Evolutionary conservation across 148 eudicot species (phyloP).

Genomic region (Hydrangea macrophylla): DNA sequence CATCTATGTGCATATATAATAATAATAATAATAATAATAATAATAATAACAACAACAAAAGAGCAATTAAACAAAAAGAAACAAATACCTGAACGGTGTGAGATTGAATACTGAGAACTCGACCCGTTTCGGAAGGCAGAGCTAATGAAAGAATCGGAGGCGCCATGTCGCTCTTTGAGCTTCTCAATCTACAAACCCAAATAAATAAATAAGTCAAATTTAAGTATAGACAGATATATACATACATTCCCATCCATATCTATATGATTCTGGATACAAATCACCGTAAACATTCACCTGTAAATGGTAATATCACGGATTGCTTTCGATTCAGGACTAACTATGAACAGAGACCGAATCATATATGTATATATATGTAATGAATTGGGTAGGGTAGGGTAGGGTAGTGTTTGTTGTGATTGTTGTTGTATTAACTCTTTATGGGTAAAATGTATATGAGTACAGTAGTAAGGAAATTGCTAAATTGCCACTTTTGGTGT

Average conservation of each 20-base stretch:
- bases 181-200: conserved; percentile 21
- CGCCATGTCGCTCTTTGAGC: conserved; percentile 46
- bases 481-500: background rate
- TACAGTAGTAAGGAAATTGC: background rate
- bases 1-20: too few relatives aligned
- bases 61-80: background rate
- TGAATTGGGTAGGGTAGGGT: too few relatives aligned
- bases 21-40: too few relatives aligned
- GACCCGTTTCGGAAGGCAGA: conserved; percentile 86
- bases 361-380: conserved; percentile 1
- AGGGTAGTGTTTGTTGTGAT: too few relatives aligned
- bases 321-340: conserved; percentile 15
- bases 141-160: conserved; percentile 81
- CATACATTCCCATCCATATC: too few relatives aligned
- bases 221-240: background rate
- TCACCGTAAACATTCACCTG: conserved; percentile 19
- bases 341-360: conserved; percentile 1
- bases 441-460: background rate
- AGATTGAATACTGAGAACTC: conserved; percentile 96
- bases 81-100: conserved; percentile 89
- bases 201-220: background rate
- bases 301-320: conserved; percentile 1
- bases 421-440: too few relatives aligned
- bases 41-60: background rate
- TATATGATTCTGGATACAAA: background rate